Base-by-base conservation (phyloP, 805 yeast genomes). In the Clavispora fructus region DNA sequence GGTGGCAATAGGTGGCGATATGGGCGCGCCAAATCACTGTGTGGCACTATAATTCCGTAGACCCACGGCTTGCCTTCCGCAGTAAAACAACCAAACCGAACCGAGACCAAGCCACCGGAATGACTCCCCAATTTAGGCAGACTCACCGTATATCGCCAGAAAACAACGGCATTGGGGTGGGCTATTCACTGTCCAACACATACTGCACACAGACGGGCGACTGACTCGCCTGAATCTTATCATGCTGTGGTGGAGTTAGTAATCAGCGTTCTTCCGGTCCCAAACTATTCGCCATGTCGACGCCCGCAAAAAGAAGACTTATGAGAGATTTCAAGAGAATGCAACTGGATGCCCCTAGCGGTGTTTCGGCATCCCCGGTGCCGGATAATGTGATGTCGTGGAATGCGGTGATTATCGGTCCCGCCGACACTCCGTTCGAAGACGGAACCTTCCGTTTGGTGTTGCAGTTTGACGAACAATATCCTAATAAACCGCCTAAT, bases 271-370 rank as follows among this genome's bases (percentile, higher is more conserved):
- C 37, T 17, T 33, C 25, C 25, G 13, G 37, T 9, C 8, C 23
- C 8, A 9, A 16, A 33, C 7, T 23, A 9, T 10, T 5, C 5
- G 8, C 13, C 37, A 92, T 92, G 99, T 91, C 98, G 7, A 94
- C 99, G 7, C 94, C 97, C 13, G 99, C 99, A n/a, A 83, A 96
- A 66, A 86, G 97, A 81, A 83, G 99, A 73, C 81, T 94, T 60
- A 94, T 94, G 98, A 87, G 99, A 67, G 99, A 94, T 69, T 89
- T 94, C 70, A 91, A 90, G 67, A 87, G 84, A 68, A 91, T 94
- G 85, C 97, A 94, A 67, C 94, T 86, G 71, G 99, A 94, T 67
- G 94, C 98, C 11, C 97, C 99, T 23, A 94, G 95, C 29, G 99
- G 99, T 13, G 96, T 94, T 10, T 87, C 96, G 6, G 99, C 99